Conservation (phyloP, 495 filamentous ascomycete species). For the Paragyromitra xinjiangensis region DNA sequence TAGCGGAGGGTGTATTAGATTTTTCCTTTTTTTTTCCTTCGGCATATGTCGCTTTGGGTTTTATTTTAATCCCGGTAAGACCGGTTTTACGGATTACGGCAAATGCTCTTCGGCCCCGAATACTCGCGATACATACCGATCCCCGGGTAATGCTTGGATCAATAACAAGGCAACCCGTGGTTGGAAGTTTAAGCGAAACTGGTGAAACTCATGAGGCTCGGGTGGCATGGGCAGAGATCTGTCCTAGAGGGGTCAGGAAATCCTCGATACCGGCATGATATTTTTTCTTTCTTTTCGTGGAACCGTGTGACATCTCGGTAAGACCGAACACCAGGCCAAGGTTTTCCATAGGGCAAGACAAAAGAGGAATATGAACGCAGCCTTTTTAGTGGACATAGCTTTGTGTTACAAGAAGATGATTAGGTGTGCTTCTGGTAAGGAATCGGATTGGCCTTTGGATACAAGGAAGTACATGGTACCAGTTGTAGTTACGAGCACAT, state of each 20-base stretch:
- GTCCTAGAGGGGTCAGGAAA: slow-evolving; percentile 29
- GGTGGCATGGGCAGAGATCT: not conserved
- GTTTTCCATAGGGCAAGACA: slow-evolving; percentile 38
- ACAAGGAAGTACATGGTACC: slow-evolving; percentile 19
- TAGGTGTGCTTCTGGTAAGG: slow-evolving; percentile 9
- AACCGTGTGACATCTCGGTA: slow-evolving; percentile 53
- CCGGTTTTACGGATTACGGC: slow-evolving; percentile 26
- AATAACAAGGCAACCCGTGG: slow-evolving; percentile 25
- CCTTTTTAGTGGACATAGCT: slow-evolving; percentile 3
- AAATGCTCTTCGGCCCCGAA: slow-evolving; percentile 26
- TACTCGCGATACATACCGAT: slow-evolving; percentile 35
- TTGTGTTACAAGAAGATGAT: slow-evolving; percentile 35
- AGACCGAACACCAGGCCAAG: slow-evolving; percentile 15
- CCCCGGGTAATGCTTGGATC: slow-evolving; percentile 18
- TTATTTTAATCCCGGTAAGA: slow-evolving; percentile 26
- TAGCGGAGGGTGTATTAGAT: slow-evolving; percentile 32
- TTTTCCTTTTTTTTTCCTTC: slow-evolving; percentile 19
- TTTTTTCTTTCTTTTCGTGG: slow-evolving; percentile 44
- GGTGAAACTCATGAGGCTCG: slow-evolving; percentile 17
- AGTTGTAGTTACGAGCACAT: slow-evolving; percentile 24
- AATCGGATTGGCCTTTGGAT: slow-evolving; percentile 20
- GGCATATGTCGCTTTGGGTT: slow-evolving; percentile 16
- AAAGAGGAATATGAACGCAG: slow-evolving; percentile 17
- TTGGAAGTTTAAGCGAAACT: slow-evolving; percentile 44
- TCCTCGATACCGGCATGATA: slow-evolving; percentile 29